Evolutionary conservation across 169 alveolate species (phyloP).

Genomic region (Plasmodium billcollinsi): DNA sequence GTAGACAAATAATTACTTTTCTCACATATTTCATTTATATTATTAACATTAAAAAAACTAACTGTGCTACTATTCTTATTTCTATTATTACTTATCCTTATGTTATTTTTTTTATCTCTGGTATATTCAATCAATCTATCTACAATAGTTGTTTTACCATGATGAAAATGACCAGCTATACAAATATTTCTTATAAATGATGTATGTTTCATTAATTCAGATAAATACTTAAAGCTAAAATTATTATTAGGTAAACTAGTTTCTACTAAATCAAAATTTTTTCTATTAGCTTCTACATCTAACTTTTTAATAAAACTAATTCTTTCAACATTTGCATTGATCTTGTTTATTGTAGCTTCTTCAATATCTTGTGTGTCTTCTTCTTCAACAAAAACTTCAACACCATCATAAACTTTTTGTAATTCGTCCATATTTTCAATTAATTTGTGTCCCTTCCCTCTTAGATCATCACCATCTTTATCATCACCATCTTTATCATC

Average conservation of each 20-base stretch:
- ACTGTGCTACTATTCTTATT: slow-evolving; percentile 58
- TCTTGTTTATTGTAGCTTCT: slow-evolving; percentile 97
- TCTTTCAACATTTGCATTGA: slow-evolving; percentile 87
- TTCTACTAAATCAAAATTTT: slow-evolving; percentile 84
- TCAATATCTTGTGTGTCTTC: slow-evolving; percentile 99
- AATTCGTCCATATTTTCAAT: slow-evolving; percentile 81
- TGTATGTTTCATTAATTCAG: slow-evolving; percentile 94
- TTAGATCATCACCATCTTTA: slow-evolving; percentile 17
- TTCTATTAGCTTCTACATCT: slow-evolving; percentile 85
- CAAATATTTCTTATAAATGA: slow-evolving; percentile 95
- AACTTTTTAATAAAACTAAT: slow-evolving; percentile 80
- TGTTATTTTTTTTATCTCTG: slow-evolving; percentile 88
- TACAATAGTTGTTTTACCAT: slow-evolving; percentile 98
- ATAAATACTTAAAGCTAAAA: slow-evolving; percentile 94
- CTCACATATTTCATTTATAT: slow-evolving; percentile 20
- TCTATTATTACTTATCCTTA: slow-evolving; percentile 41
- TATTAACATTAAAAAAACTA: slow-evolving; percentile 22
- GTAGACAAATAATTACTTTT: too few species aligned
- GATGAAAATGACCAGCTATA: slow-evolving; percentile 97
- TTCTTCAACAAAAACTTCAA: slow-evolving; percentile 92
- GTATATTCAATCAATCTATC: slow-evolving; percentile 97
- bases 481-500: slow-evolving; percentile 48
- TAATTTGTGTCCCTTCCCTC: slow-evolving; percentile 21
- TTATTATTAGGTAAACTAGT: slow-evolving; percentile 90
- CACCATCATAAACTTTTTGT: slow-evolving; percentile 82